phyloP scores from a whole-genome alignment of 2,329 filamentous ascomycete genomes.

The Penicillium palitans region DNA sequence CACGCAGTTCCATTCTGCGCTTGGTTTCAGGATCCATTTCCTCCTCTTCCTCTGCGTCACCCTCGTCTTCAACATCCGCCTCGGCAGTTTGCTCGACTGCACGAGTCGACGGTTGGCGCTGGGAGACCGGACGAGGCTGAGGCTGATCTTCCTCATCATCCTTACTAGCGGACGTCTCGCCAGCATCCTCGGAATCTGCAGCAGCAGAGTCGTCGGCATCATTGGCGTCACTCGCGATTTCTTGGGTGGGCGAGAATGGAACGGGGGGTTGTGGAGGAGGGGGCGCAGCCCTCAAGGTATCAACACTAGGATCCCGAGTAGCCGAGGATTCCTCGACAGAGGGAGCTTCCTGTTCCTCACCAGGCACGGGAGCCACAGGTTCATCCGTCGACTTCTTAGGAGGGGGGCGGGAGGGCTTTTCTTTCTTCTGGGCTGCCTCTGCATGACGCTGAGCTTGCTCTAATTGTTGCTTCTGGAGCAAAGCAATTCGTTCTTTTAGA shows the following conservation, averaged over 20 bases:
- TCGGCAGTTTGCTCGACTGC: constrained; percentile 43
- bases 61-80: constrained; percentile 57
- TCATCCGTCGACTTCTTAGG: constrained; percentile 63
- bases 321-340: constrained; percentile 35
- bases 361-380: constrained; percentile 26
- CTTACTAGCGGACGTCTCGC: constrained; percentile 65
- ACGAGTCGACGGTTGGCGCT: constrained; percentile 20
- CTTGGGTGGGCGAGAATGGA: constrained; percentile 48
- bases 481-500: constrained; percentile 90
- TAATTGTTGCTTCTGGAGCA: constrained; percentile 89
- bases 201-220: constrained; percentile 66
- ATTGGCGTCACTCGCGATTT: constrained; percentile 62
- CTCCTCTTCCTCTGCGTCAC: constrained; percentile 75
- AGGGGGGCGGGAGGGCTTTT: constrained; percentile 77
- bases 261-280: constrained; percentile 39
- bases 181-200: constrained; percentile 63
- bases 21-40: constrained; percentile 84
- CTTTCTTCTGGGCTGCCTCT: constrained; percentile 75
- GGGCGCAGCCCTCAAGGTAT: constrained; percentile 34
- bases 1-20: constrained; percentile 82
- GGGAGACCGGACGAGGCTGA: constrained; percentile 17
- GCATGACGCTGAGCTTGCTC: constrained; percentile 84
- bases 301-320: constrained; percentile 38
- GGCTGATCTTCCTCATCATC: constrained; percentile 70
- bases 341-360: constrained; percentile 32